These are phyloP conservation scores for Aspergillus ustus DNA, from an alignment of 2,329 filamentous ascomycete species.

Conservation along the genomic window DNA sequence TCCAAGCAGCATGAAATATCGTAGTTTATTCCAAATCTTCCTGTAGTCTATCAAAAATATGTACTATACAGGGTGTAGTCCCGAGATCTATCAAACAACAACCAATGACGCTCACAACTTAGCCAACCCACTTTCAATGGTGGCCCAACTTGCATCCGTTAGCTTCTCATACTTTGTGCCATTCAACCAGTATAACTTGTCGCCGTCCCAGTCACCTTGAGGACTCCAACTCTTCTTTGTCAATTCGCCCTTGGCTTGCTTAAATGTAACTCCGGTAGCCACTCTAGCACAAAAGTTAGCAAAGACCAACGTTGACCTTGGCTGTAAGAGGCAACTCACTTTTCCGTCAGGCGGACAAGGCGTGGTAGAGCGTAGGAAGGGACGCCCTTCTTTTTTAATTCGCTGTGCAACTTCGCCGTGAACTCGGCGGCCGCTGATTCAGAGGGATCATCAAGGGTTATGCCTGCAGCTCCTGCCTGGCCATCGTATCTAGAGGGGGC, in stretches of 20 bases:
- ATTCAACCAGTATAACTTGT: slow-evolving; percentile 52
- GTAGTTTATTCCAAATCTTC: background rate
- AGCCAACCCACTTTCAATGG: slow-evolving; percentile 49
- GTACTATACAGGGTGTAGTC: background rate
- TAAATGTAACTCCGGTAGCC: slow-evolving; percentile 55
- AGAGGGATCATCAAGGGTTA: slow-evolving; percentile 46
- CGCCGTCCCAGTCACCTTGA: slow-evolving; percentile 35
- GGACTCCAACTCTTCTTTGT: slow-evolving; percentile 49
- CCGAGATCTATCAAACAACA: background rate
- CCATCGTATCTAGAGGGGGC: slow-evolving; percentile 49
- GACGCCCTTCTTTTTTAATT: slow-evolving; percentile 50
- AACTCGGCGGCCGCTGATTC: slow-evolving; percentile 38
- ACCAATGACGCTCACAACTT: slow-evolving; percentile 39
- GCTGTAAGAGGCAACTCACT: slow-evolving; percentile 37
- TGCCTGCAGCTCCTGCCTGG: slow-evolving; percentile 53
- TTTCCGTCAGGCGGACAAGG: slow-evolving; percentile 52
- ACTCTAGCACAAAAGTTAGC: slow-evolving; percentile 35
- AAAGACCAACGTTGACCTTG: background rate
- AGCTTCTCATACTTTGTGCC: slow-evolving; percentile 46
- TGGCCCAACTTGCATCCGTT: slow-evolving; percentile 43
- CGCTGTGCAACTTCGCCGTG: slow-evolving; percentile 42
- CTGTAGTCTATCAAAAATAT: background rate
- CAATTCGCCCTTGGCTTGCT: slow-evolving; percentile 53
- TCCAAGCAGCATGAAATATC: background rate
- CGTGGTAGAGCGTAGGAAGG: slow-evolving; percentile 53